phyloP scores from a whole-genome alignment of 805 yeast genomes.

The Starmerella stellata region DNA sequence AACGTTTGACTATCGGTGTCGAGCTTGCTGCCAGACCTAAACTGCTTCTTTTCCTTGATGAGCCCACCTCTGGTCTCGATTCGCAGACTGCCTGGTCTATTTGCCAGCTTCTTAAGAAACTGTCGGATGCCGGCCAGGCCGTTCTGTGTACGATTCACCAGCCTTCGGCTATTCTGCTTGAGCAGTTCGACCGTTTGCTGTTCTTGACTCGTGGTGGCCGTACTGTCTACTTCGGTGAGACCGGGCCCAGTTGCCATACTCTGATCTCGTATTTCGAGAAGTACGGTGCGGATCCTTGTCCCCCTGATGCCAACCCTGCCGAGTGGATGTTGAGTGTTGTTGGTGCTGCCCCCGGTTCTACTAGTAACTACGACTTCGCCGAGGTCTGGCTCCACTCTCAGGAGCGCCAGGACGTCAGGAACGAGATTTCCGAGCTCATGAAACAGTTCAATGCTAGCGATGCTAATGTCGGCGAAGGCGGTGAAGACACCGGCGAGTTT shows the following conservation, averaged over 20 bases:
- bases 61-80: constrained; percentile 59
- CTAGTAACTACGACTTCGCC: constrained; percentile 40
- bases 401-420: constrained; percentile 24
- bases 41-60: constrained; percentile 43
- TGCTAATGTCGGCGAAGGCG: constrained; percentile 13
- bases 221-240: constrained; percentile 69
- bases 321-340: constrained; percentile 57
- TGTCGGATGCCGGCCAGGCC: constrained; percentile 57
- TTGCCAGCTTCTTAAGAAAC: constrained; percentile 44
- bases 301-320: constrained; percentile 47
- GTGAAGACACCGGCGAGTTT: constrained; percentile 19
- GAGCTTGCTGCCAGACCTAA: constrained; percentile 55
- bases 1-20: constrained; percentile 52
- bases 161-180: constrained; percentile 53
- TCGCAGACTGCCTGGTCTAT: constrained; percentile 50
- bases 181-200: constrained; percentile 48
- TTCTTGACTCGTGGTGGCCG: constrained; percentile 58
- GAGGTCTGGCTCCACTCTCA: constrained; percentile 40
- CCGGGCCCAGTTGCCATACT: constrained; percentile 43
- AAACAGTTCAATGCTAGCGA: constrained; percentile 19
- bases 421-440: constrained; percentile 24
- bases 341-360: constrained; percentile 68
- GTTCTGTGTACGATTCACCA: constrained; percentile 63
- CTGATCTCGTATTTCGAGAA: constrained; percentile 51
- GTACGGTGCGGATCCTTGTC: constrained; percentile 54